Evolutionary conservation across 2,329 filamentous ascomycete genomes (phyloP).

Genomic region (Paraconiothyrium brasiliense): DNA sequence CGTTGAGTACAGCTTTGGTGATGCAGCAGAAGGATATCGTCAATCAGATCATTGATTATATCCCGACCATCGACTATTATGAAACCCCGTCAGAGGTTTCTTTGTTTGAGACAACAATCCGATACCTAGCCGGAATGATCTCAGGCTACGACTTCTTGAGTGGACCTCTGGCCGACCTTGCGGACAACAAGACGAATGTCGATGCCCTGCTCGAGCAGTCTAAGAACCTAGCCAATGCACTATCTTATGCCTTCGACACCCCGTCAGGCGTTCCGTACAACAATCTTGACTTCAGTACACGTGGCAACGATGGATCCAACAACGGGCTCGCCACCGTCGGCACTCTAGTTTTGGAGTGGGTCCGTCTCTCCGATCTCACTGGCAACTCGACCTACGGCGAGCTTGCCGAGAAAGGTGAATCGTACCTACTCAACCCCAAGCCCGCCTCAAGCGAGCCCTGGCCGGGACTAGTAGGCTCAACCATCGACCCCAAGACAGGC

Average conservation of each 20-base stretch:
- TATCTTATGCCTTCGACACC: constrained; percentile 82
- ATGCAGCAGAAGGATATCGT: constrained; percentile 77
- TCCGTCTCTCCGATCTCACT: constrained; percentile 78
- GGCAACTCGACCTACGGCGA: constrained; percentile 72
- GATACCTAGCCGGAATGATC: constrained; percentile 82
- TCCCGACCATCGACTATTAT: constrained; percentile 76
- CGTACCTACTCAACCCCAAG: constrained; percentile 73
- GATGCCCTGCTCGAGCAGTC: constrained; percentile 73
- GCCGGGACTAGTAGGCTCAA: constrained; percentile 77
- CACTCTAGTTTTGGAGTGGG: constrained; percentile 86
- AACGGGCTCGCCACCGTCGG: constrained; percentile 82
- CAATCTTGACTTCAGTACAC: constrained; percentile 67
- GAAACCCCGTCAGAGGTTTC: constrained; percentile 69
- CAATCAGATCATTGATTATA: constrained; percentile 73
- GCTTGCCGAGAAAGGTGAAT: constrained; percentile 73
- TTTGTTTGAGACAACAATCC: constrained; percentile 90
- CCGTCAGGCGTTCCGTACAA: constrained; percentile 79
- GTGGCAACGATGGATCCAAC: constrained; percentile 58
- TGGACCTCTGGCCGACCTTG: constrained; percentile 68
- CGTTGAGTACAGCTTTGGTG: constrained; percentile 79
- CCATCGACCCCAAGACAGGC: constrained; percentile 72
- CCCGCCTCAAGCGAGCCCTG: constrained; percentile 74
- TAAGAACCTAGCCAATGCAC: constrained; percentile 72
- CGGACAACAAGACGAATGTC: constrained; percentile 59
- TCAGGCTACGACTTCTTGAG: constrained; percentile 79